A percentile compares a stretch with the other conserved stretches of the same genome.
phyloP scores from a whole-genome alignment of 2,329 filamentous ascomycete genomes.

The Fusarium fracticaudum region DNA sequence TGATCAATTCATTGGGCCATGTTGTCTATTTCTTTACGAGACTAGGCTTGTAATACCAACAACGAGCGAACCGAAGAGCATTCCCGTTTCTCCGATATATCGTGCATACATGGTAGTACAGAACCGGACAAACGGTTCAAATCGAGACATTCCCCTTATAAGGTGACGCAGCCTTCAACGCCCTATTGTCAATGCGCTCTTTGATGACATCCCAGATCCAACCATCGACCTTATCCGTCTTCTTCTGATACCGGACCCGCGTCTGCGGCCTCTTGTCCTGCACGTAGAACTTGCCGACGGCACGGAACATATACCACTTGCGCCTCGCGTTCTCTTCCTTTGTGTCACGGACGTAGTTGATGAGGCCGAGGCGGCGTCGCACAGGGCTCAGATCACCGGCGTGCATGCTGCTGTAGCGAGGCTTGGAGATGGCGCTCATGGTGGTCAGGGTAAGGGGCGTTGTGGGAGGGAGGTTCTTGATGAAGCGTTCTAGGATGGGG shows the following conservation, averaged over 20 bases:
- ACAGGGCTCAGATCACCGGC: slow-evolving; percentile 50
- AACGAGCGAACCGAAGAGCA: not conserved
- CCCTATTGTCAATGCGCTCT: slow-evolving; percentile 45
- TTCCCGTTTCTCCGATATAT: not conserved
- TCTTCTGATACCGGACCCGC: slow-evolving; percentile 41
- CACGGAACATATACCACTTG: slow-evolving; percentile 54
- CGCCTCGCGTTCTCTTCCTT: slow-evolving; percentile 47
- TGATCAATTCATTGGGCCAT: not conserved
- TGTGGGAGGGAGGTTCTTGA: slow-evolving; percentile 56
- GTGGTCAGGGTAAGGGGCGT: slow-evolving; percentile 62
- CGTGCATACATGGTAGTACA: not conserved
- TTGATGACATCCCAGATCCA: slow-evolving; percentile 56
- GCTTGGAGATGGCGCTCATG: slow-evolving; percentile 65
- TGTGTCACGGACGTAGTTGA: slow-evolving; percentile 54
- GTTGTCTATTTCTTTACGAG: not conserved
- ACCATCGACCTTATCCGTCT: slow-evolving; percentile 46
- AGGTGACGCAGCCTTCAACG: slow-evolving; percentile 6
- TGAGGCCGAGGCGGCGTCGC: slow-evolving; percentile 49
- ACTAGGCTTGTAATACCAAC: not conserved
- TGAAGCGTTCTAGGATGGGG: slow-evolving; percentile 63
- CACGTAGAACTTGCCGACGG: slow-evolving; percentile 52
- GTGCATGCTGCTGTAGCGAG: slow-evolving; percentile 57
- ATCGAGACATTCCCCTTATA: slow-evolving; percentile 1
- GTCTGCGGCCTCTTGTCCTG: slow-evolving; percentile 41
- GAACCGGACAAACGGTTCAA: not conserved